A percentile compares a stretch with the other conserved stretches of the same genome.
These are phyloP conservation scores for Crepidotus variabilis DNA, from an alignment of 768 basidiomycete species.

Conservation along the genomic window DNA sequence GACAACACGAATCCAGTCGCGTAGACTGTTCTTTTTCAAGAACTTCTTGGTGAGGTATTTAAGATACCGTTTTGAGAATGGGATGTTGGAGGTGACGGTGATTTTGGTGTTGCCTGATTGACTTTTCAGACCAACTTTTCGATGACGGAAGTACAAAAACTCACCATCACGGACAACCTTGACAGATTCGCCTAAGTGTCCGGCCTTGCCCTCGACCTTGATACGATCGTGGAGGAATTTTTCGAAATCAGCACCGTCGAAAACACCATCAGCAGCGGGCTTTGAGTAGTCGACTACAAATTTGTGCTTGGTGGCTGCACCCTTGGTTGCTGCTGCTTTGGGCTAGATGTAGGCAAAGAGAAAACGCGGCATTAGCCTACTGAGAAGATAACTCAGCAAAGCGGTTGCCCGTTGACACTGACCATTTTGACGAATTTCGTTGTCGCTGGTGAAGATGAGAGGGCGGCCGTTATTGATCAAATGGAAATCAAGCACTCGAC, in stretches of 20 bases:
- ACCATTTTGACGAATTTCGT: slow-evolving; percentile 53
- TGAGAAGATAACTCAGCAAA: slow-evolving; percentile 92
- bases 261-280: slow-evolving; percentile 61
- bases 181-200: slow-evolving; percentile 87
- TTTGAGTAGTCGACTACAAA: slow-evolving; percentile 85
- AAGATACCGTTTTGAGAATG: slow-evolving; percentile 95
- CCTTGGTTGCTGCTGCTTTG: slow-evolving; percentile 54
- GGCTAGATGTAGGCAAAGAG: slow-evolving; percentile 41
- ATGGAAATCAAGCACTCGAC: slow-evolving; percentile 23
- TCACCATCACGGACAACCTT: slow-evolving; percentile 84
- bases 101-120: slow-evolving; percentile 71
- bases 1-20: slow-evolving; percentile 98
- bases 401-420: slow-evolving; percentile 57
- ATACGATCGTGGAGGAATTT: slow-evolving; percentile 94
- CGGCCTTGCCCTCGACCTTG: slow-evolving; percentile 90
- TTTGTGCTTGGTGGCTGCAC: slow-evolving; percentile 56
- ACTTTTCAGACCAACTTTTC: background rate
- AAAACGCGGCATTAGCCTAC: slow-evolving; percentile 65
- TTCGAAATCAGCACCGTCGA: slow-evolving; percentile 60
- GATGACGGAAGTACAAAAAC: slow-evolving; percentile 18
- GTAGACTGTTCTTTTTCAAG: slow-evolving; percentile 94
- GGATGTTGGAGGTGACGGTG: slow-evolving; percentile 79
- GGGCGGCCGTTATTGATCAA: background rate
- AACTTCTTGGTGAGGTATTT: slow-evolving; percentile 99
- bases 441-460: slow-evolving; percentile 8